phyloP scores from a whole-genome alignment of 345 rosid species.

The Barbarea vulgaris region DNA sequence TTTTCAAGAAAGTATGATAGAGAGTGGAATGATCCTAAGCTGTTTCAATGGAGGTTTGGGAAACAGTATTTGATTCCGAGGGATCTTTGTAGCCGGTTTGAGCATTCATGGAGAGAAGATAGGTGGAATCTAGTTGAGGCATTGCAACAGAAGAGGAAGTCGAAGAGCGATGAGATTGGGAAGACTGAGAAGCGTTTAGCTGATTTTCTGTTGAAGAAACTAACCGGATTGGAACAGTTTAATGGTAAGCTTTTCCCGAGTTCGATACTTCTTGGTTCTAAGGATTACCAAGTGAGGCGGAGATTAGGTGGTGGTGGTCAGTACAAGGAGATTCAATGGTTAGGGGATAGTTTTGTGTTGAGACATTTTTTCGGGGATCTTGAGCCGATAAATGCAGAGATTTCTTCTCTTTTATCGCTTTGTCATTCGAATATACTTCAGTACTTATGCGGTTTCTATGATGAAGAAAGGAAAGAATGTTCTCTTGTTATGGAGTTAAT shows the following conservation, averaged over 20 bases:
- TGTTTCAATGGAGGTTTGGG: conserved; percentile 76
- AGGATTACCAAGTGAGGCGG: conserved; percentile 73
- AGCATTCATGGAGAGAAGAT: conserved; percentile 74
- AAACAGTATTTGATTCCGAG: conserved; percentile 72
- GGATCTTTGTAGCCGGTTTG: conserved; percentile 56
- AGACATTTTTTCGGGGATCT: conserved; percentile 68
- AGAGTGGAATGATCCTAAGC: conserved; percentile 76
- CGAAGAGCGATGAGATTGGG: conserved; percentile 43
- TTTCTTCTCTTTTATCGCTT: conserved; percentile 62
- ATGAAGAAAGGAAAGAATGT: conserved; percentile 77
- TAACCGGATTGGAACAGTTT: conserved; percentile 46
- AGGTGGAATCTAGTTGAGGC: conserved; percentile 70
- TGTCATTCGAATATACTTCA: conserved; percentile 83
- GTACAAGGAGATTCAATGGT: conserved; percentile 89
- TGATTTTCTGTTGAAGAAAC: conserved; percentile 63
- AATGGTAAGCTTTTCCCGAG: conserved; percentile 62
- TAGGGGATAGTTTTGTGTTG: conserved; percentile 71
- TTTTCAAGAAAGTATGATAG: conserved; percentile 67
- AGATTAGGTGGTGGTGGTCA: conserved; percentile 64
- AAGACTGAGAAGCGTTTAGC: conserved; percentile 68
- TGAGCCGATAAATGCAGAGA: conserved; percentile 58
- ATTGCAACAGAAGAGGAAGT: conserved; percentile 56
- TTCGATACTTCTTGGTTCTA: conserved; percentile 61
- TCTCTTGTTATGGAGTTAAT: conserved; percentile 78
- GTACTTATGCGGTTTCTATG: conserved; percentile 71